phyloP scores from a whole-genome alignment of 2,329 filamentous ascomycete species.

The Phyllosticta citrichinensis region DNA sequence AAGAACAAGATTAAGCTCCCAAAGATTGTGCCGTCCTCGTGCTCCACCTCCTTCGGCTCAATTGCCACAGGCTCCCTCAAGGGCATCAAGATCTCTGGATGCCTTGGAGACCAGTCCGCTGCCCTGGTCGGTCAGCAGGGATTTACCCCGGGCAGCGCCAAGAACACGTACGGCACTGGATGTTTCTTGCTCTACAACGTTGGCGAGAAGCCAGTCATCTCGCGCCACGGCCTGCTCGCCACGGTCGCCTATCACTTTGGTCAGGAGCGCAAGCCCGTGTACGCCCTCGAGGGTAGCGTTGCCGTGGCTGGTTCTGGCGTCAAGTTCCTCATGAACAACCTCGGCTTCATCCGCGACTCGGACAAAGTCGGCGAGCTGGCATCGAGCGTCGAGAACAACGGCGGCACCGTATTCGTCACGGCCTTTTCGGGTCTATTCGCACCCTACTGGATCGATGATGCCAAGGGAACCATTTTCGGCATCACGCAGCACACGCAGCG shows the following conservation, averaged over 20 bases:
- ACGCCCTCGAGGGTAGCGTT: slow-evolving; percentile 76
- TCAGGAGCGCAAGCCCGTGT: slow-evolving; percentile 54
- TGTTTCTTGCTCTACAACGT: slow-evolving; percentile 88
- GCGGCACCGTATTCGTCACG: slow-evolving; percentile 76
- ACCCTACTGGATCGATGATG: slow-evolving; percentile 91
- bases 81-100: slow-evolving; percentile 68
- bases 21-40: slow-evolving; percentile 74
- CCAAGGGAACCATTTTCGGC: slow-evolving; percentile 78
- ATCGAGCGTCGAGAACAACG: slow-evolving; percentile 60
- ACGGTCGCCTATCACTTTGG: slow-evolving; percentile 82
- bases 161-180: slow-evolving; percentile 86
- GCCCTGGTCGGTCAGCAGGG: slow-evolving; percentile 79
- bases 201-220: slow-evolving; percentile 74
- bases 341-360: slow-evolving; percentile 52
- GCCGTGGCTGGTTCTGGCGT: slow-evolving; percentile 74
- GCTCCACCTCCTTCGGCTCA: slow-evolving; percentile 60
- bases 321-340: slow-evolving; percentile 56
- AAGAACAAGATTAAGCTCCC: slow-evolving; percentile 62
- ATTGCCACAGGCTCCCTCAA: slow-evolving; percentile 56
- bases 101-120: slow-evolving; percentile 76
- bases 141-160: slow-evolving; percentile 71
- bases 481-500: slow-evolving; percentile 77
- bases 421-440: slow-evolving; percentile 87
- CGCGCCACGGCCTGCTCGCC: slow-evolving; percentile 70
- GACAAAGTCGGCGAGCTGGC: slow-evolving; percentile 56